A percentile compares a stretch with the other conserved stretches of the same genome.
phyloP scores from a whole-genome alignment of 2,329 filamentous ascomycete species.

The Cladophialophora immunda region DNA sequence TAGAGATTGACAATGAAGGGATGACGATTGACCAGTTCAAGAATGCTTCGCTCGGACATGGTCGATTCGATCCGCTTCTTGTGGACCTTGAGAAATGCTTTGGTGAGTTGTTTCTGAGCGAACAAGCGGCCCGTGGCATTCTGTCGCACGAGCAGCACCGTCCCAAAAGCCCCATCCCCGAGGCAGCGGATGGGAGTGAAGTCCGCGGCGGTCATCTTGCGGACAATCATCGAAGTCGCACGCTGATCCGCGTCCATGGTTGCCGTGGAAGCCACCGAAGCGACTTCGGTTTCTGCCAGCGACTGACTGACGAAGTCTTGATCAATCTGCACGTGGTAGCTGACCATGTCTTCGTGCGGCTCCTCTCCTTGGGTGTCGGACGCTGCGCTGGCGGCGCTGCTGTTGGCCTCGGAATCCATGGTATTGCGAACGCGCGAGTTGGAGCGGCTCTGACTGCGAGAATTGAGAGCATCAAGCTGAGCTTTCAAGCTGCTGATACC shows the following conservation, averaged over 20 bases:
- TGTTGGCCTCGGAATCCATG: constrained; percentile 55
- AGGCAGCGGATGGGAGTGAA: constrained; percentile 92
- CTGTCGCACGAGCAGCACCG: constrained; percentile 92
- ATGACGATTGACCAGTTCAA: constrained; percentile 95
- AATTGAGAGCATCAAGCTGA: constrained; percentile 79
- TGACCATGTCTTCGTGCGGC: constrained; percentile 75
- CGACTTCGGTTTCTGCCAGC: constrained; percentile 47
- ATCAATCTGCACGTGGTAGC: constrained; percentile 85
- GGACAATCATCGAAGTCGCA: constrained; percentile 53
- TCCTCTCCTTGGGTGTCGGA: constrained; percentile 71
- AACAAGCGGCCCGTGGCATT: constrained; percentile 85
- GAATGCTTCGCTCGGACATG: constrained; percentile 92
- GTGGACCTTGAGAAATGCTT: constrained; percentile 92
- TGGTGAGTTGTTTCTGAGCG: constrained; percentile 98
- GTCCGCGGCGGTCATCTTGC: constrained; percentile 91
- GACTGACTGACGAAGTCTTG: constrained; percentile 81
- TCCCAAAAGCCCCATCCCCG: constrained; percentile 95
- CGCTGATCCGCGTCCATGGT: constrained; percentile 59
- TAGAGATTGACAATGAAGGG: constrained; percentile 98
- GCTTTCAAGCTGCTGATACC: constrained; percentile 85
- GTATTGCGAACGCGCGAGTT: constrained; percentile 64
- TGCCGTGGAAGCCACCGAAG: constrained; percentile 58
- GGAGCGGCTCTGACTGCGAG: constrained; percentile 67
- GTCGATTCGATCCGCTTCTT: constrained; percentile 97
- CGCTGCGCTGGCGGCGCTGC: constrained; percentile 66